Conservation (phyloP, 1,284 basidiomycete species). For the Tausonia pullulans region DNA sequence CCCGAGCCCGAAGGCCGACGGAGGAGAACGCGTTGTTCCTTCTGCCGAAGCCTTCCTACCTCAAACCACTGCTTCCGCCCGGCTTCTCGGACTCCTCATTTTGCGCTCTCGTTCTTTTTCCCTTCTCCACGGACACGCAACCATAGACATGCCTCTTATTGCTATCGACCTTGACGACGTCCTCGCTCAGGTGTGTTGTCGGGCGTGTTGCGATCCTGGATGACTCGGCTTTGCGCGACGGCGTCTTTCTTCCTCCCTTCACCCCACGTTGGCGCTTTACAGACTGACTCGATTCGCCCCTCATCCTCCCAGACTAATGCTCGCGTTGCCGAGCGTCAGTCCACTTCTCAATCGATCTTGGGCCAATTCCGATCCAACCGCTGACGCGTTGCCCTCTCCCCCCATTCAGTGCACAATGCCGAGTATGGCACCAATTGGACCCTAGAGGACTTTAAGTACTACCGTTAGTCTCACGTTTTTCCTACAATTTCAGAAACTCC, state of each 20-base stretch:
- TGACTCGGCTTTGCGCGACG: not conserved
- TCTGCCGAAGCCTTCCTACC: too few species aligned
- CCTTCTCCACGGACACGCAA: too few species aligned
- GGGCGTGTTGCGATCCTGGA: not conserved
- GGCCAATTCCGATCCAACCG: too few species aligned
- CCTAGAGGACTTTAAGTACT: conserved; percentile 51
- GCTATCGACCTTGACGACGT: conserved; percentile 13
- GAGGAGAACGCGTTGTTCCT: too few species aligned
- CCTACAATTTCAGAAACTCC: conserved; percentile 15
- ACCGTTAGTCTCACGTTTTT: conserved; percentile 34
- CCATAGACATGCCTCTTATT: not conserved
- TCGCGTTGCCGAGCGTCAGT: conserved; percentile 8
- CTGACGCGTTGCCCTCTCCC: not conserved
- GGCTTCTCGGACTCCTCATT: too few species aligned
- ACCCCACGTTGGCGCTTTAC: not conserved
- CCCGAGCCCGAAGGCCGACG: too few species aligned
- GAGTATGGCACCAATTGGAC: conserved; percentile 45
- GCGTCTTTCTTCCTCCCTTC: not conserved
- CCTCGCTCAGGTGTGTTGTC: conserved; percentile 2
- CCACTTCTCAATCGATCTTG: not conserved
- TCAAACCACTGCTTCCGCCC: too few species aligned
- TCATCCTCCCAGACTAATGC: conserved; percentile 5
- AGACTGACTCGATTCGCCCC: not conserved
- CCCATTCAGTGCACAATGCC: conserved; percentile 51
- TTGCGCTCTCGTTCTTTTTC: too few species aligned